phyloP scores from a whole-genome alignment of 495 filamentous ascomycete species.

The Penicilliopsis zonata region DNA sequence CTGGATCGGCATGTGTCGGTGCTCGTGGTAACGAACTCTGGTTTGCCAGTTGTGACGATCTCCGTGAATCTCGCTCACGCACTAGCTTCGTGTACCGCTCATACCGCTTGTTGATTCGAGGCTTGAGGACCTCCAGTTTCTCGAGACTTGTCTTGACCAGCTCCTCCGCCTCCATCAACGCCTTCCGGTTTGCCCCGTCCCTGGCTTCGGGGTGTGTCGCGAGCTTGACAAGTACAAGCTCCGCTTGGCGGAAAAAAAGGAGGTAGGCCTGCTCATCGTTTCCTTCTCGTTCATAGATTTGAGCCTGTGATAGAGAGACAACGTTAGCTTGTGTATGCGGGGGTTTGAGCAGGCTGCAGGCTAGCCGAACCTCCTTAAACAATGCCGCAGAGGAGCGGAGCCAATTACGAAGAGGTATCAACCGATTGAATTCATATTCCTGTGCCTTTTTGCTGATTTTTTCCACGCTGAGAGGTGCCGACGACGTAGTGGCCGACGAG shows the following conservation, averaged over 20 bases:
- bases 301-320: conserved; percentile 39
- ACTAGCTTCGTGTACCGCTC: conserved; percentile 46
- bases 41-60: conserved; percentile 9
- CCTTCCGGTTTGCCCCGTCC: conserved; percentile 32
- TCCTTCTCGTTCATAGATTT: conserved; percentile 73
- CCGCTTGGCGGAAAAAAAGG: conserved; percentile 69
- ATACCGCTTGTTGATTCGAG: conserved; percentile 53
- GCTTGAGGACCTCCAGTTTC: conserved; percentile 54
- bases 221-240: conserved; percentile 52
- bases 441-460: conserved; percentile 60
- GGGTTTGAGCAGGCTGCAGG: conserved; percentile 1
- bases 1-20: conserved; percentile 21
- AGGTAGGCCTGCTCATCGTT: conserved; percentile 82
- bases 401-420: conserved; percentile 68
- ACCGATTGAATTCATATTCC: conserved; percentile 66
- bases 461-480: conserved; percentile 51
- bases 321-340: conserved; percentile 4
- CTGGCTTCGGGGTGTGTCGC: conserved; percentile 45
- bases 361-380: conserved; percentile 55
- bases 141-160: conserved; percentile 41
- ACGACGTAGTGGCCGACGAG: conserved; percentile 12
- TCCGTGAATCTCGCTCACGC: conserved; percentile 30
- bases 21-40: conserved; percentile 5
- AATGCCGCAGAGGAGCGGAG: conserved; percentile 66
- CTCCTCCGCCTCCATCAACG: conserved; percentile 35